Conservation (phyloP, 2,329 filamentous ascomycete species). For the Phialophora verrucosa region DNA sequence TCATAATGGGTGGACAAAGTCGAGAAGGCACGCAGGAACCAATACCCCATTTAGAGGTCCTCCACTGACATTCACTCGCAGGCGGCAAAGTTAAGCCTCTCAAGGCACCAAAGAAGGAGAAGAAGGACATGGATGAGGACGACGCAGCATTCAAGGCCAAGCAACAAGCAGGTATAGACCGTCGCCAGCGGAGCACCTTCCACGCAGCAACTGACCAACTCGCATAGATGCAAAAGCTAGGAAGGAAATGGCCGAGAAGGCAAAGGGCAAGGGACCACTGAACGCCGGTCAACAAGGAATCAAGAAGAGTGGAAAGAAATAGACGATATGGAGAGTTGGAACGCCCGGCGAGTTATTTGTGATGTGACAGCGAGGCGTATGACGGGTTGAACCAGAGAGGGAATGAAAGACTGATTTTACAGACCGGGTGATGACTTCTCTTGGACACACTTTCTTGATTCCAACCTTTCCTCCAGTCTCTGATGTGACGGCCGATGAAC, state of each 20-base stretch:
- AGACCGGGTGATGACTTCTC: neutral
- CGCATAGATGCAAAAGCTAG: slow-evolving; percentile 76
- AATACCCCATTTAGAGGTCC: slow-evolving; percentile 10
- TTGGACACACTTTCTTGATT: neutral
- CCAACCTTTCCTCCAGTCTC: neutral
- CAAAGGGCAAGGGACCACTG: slow-evolving; percentile 85
- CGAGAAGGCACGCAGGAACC: slow-evolving; percentile 62
- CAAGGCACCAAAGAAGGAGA: slow-evolving; percentile 86
- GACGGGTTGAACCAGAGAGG: neutral
- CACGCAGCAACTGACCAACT: slow-evolving; percentile 10
- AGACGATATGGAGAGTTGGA: slow-evolving; percentile 8
- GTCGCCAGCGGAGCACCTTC: neutral
- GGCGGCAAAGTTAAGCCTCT: slow-evolving; percentile 83
- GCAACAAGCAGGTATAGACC: slow-evolving; percentile 76
- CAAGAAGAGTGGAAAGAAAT: slow-evolving; percentile 97
- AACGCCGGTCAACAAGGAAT: slow-evolving; percentile 86
- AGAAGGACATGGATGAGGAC: slow-evolving; percentile 84
- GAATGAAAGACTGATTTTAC: neutral
- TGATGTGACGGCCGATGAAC: neutral
- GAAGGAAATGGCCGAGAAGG: slow-evolving; percentile 81
- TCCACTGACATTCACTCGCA: slow-evolving; percentile 45
- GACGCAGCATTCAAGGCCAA: slow-evolving; percentile 82
- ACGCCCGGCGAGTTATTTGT: slow-evolving; percentile 4
- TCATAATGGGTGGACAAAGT: slow-evolving; percentile 67
- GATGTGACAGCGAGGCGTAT: slow-evolving; percentile 28